Evolutionary conservation across 106 monocot genomes (phyloP).

Genomic region (Xerophyta viscosa): DNA sequence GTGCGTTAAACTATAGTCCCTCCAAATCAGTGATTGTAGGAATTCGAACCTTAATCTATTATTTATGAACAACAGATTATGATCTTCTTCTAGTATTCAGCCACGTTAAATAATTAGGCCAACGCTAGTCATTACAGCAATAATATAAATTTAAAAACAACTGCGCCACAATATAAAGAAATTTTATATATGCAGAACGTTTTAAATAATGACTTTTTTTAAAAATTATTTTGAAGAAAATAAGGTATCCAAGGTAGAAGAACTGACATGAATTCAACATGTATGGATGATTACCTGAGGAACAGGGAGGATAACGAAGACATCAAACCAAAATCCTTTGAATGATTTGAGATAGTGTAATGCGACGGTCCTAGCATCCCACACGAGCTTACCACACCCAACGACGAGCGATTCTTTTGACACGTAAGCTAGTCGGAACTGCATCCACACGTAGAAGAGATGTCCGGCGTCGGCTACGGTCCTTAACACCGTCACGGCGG

Average conservation of each 20-base stretch:
- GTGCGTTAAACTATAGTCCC: too few species aligned
- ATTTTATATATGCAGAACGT: too few species aligned
- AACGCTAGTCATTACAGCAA: too few species aligned
- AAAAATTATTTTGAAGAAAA: not conserved
- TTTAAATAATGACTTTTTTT: too few species aligned
- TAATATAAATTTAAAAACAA: too few species aligned
- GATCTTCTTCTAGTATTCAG: too few species aligned
- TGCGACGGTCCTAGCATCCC: conserved; percentile 62
- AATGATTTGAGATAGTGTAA: conserved; percentile 49
- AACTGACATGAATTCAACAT: conserved; percentile 59
- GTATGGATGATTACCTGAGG: conserved; percentile 58
- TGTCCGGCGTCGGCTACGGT: conserved; percentile 53
- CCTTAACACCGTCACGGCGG: conserved; percentile 40
- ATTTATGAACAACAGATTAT: too few species aligned
- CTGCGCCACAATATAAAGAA: too few species aligned
- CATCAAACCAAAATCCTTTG: conserved; percentile 69
- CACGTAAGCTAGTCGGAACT: conserved; percentile 76
- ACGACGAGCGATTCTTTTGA: conserved; percentile 84
- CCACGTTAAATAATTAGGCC: too few species aligned
- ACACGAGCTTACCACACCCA: conserved; percentile 88
- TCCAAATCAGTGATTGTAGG: too few species aligned
- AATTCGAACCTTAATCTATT: too few species aligned
- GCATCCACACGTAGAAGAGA: conserved; percentile 52
- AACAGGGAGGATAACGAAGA: conserved; percentile 73
- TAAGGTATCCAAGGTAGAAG: too few species aligned